Evolutionary conservation across 2,329 filamentous ascomycete species (phyloP).

Genomic region (Aureobasidium sp.): DNA sequence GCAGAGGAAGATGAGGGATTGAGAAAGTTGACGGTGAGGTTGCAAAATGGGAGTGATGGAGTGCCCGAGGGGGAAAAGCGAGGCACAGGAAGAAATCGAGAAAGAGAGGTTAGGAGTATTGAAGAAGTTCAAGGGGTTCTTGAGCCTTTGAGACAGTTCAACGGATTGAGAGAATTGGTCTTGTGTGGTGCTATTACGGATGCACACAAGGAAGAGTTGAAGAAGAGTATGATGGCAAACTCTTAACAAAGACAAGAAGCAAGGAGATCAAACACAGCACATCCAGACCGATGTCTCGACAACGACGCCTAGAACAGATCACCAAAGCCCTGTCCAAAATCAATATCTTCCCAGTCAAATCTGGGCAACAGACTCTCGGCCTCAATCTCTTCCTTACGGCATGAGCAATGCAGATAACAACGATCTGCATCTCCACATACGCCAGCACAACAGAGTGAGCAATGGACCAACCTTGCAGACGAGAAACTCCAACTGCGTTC

Average conservation of each 20-base stretch:
- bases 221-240: neutral
- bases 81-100: slow-evolving; percentile 20
- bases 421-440: neutral
- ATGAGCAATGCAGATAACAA: neutral
- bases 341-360: neutral
- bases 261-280: neutral
- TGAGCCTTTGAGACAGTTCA: slow-evolving; percentile 31
- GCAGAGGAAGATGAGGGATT: slow-evolving; percentile 13
- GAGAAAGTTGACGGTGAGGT: slow-evolving; percentile 1
- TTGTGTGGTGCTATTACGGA: slow-evolving; percentile 33
- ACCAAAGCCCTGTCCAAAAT: neutral
- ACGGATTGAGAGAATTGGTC: slow-evolving; percentile 27
- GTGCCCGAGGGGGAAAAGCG: slow-evolving; percentile 21
- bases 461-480: neutral
- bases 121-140: slow-evolving; percentile 33
- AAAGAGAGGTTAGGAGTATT: slow-evolving; percentile 22
- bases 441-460: neutral
- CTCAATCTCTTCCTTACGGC: neutral
- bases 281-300: neutral
- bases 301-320: neutral
- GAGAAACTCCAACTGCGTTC: neutral
- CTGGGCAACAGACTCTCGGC: neutral
- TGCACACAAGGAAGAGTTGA: slow-evolving; percentile 19
- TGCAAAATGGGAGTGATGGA: slow-evolving; percentile 23
- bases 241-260: neutral